Percentiles rank a stretch among this genome's conserved stretches.
Conservation (phyloP, 495 filamentous ascomycete genomes). For the Xylaria curta region DNA sequence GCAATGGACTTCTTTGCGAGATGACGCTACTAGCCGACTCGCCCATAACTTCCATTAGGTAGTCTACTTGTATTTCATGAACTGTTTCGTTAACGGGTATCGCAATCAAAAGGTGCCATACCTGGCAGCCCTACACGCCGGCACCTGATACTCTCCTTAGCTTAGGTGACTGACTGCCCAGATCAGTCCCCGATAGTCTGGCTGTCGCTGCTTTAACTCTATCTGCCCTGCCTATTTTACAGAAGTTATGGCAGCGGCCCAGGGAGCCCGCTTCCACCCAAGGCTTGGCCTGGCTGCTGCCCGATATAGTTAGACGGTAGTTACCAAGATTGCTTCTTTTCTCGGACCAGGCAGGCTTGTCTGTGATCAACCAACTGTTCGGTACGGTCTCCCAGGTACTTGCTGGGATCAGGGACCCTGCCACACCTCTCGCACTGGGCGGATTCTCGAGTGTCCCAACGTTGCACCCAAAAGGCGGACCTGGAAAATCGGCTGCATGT, state of each 20-base stretch:
- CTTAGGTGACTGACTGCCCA: background rate
- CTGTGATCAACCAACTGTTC: slow-evolving; percentile 23
- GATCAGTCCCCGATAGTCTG: no score
- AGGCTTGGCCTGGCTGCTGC: background rate
- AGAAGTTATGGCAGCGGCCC: background rate
- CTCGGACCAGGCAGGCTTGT: background rate
- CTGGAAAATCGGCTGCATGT: slow-evolving; percentile 32
- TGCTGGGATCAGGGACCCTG: slow-evolving; percentile 32
- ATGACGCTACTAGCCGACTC: background rate
- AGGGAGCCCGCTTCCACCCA: background rate
- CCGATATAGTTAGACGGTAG: slow-evolving; percentile 16
- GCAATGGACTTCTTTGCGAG: background rate
- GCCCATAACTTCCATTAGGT: background rate
- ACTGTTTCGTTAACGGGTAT: background rate
- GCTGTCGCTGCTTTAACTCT: slow-evolving; percentile 18
- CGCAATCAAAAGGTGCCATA: background rate
- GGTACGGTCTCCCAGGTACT: slow-evolving; percentile 13
- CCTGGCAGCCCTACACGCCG: slow-evolving; percentile 16
- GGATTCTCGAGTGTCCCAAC: slow-evolving; percentile 30
- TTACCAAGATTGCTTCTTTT: background rate
- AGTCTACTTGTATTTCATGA: background rate
- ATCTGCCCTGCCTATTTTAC: background rate
- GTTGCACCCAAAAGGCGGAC: slow-evolving; percentile 43
- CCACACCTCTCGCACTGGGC: slow-evolving; percentile 35
- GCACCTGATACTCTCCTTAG: background rate